Evolutionary conservation across 192 early-diverging fungal genomes (phyloP).

Genomic region (Jimgerdemannia lactiflua): DNA sequence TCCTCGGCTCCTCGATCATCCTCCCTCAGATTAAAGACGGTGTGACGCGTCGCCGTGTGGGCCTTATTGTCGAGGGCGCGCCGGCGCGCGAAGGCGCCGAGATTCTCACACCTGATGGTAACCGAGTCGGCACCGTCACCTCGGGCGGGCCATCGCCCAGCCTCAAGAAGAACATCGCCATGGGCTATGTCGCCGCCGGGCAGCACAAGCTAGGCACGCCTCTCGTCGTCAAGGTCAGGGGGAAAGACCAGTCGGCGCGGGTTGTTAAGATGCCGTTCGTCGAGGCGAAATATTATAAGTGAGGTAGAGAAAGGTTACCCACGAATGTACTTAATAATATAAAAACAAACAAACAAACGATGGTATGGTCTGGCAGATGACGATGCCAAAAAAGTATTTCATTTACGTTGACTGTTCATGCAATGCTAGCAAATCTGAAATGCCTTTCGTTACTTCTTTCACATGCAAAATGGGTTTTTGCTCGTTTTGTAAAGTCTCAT

Average conservation of each 20-base stretch:
- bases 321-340: background rate
- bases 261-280: slow-evolving; percentile 98
- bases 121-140: slow-evolving; percentile 83
- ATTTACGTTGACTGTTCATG: no score
- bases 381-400: no score
- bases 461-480: background rate
- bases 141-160: slow-evolving; percentile 89
- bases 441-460: no score
- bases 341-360: no score
- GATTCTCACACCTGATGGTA: slow-evolving; percentile 62
- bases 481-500: background rate
- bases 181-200: slow-evolving; percentile 92
- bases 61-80: slow-evolving; percentile 88
- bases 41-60: slow-evolving; percentile 77
- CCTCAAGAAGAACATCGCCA: slow-evolving; percentile 95
- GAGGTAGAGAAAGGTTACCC: background rate
- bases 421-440: no score
- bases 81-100: slow-evolving; percentile 82
- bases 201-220: slow-evolving; percentile 92
- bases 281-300: slow-evolving; percentile 72
- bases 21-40: slow-evolving; percentile 85
- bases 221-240: slow-evolving; percentile 88
- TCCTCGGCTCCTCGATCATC: slow-evolving; percentile 85
- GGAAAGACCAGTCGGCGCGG: slow-evolving; percentile 74
- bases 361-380: no score